A percentile compares a stretch with the other conserved stretches of the same genome.
Conservation (phyloP, 768 basidiomycete genomes). For the Boletus rubroflammeus region DNA sequence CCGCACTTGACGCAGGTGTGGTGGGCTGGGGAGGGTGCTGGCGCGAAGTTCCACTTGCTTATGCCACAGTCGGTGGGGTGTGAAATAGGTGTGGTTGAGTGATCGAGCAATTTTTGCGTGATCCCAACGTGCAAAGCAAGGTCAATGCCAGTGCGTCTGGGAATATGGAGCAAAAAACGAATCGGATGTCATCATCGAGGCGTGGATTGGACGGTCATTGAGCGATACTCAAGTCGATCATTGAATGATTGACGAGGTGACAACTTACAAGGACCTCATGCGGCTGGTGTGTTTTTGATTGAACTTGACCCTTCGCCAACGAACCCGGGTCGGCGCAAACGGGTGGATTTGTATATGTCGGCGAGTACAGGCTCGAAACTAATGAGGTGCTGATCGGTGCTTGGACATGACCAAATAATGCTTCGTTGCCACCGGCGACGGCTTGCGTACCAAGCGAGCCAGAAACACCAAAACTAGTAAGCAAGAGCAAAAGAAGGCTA, state of each 20-base stretch:
- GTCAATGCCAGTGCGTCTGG: neutral
- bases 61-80: neutral
- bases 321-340: neutral
- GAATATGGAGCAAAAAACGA: neutral
- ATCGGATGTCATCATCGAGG: neutral
- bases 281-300: neutral
- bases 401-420: neutral
- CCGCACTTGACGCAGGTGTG: neutral
- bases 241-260: neutral
- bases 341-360: neutral
- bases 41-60: neutral
- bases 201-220: neutral
- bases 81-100: neutral
- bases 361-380: neutral
- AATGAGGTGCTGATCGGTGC: neutral
- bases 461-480: neutral
- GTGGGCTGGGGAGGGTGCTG: neutral
- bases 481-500: neutral
- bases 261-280: neutral
- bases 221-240: neutral
- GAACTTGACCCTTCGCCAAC: neutral
- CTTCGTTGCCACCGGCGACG: neutral
- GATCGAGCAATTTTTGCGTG: neutral
- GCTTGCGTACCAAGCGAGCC: neutral
- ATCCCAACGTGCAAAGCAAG: neutral